Percentiles rank a stretch among this genome's conserved stretches.
These are phyloP conservation scores for Carex cristatella DNA, from an alignment of 176 grass and related monocot species.

Conservation along the genomic window DNA sequence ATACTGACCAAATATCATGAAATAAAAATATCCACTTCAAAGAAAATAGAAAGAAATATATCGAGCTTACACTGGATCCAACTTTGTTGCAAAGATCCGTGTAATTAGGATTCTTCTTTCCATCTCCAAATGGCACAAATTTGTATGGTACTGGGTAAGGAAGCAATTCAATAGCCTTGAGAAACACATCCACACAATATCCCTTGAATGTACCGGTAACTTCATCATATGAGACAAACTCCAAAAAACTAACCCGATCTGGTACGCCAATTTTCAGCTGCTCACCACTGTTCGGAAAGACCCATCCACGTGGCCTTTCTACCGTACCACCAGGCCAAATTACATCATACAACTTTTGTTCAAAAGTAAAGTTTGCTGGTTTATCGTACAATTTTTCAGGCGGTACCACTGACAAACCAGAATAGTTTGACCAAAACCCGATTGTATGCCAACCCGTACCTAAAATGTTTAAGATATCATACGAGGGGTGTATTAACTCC, in stretches of 20 bases:
- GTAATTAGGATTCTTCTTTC: conserved; percentile 61
- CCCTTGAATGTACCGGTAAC: conserved; percentile 54
- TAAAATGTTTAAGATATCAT: conserved; percentile 79
- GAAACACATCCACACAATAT: conserved; percentile 89
- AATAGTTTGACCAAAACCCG: conserved; percentile 96
- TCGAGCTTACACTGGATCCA: conserved; percentile 59
- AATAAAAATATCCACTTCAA: neutral
- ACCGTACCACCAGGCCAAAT: conserved; percentile 86
- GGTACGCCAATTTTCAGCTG: conserved; percentile 78
- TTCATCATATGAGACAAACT: conserved; percentile 54
- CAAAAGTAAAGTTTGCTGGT: conserved; percentile 54
- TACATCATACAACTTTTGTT: conserved; percentile 60
- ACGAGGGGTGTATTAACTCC: conserved; percentile 65
- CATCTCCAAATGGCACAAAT: conserved; percentile 66
- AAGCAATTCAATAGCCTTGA: conserved; percentile 71
- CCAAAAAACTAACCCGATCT: conserved; percentile 58
- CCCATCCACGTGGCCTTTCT: conserved; percentile 83
- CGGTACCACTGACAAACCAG: conserved; percentile 45
- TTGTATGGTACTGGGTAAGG: conserved; percentile 85
- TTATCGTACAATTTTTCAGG: conserved; percentile 74
- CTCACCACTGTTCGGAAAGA: conserved; percentile 61
- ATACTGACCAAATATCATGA: conserved; percentile 10
- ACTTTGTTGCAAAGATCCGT: conserved; percentile 51
- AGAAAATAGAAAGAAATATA: neutral
- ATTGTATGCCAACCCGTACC: conserved; percentile 68